Evolutionary conservation across 345 rosid species (phyloP).

Genomic region (Microthlaspi erraticum): DNA sequence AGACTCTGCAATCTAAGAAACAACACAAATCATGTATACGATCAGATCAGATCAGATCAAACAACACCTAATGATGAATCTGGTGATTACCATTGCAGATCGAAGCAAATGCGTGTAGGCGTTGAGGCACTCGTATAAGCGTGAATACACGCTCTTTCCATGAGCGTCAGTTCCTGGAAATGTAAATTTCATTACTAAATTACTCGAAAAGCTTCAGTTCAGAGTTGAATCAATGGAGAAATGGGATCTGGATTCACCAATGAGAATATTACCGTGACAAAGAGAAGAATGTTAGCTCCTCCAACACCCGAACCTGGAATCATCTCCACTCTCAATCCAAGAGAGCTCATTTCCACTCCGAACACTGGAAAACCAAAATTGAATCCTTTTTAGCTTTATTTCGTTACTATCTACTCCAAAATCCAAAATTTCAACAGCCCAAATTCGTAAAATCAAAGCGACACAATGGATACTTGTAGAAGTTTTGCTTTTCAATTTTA

Average conservation of each 20-base stretch:
- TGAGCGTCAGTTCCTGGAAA: constrained; percentile 51
- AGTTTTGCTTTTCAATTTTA: too few relatives aligned
- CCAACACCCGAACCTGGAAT: constrained; percentile 60
- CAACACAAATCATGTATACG: neutral
- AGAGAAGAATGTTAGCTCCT: constrained; percentile 51
- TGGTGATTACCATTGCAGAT: constrained; percentile 61
- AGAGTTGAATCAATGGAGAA: constrained; percentile 1
- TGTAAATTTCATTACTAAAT: constrained; percentile 35
- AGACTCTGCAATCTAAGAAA: constrained; percentile 57
- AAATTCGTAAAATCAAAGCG: too few relatives aligned
- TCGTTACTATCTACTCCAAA: too few relatives aligned
- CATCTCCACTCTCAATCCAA: constrained; percentile 24
- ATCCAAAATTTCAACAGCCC: too few relatives aligned
- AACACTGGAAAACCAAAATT: constrained; percentile 11
- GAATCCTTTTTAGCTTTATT: neutral
- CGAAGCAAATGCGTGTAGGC: constrained; percentile 50
- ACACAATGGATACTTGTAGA: too few relatives aligned
- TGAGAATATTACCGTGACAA: constrained; percentile 53
- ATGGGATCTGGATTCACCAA: neutral
- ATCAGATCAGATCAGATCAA: neutral
- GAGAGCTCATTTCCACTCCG: constrained; percentile 18
- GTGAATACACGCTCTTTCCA: constrained; percentile 45
- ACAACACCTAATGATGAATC: constrained; percentile 28
- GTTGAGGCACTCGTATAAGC: constrained; percentile 46
- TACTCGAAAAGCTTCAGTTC: neutral